Base-by-base conservation (phyloP, 306 rosid species). In the Biancaea sappan region DNA sequence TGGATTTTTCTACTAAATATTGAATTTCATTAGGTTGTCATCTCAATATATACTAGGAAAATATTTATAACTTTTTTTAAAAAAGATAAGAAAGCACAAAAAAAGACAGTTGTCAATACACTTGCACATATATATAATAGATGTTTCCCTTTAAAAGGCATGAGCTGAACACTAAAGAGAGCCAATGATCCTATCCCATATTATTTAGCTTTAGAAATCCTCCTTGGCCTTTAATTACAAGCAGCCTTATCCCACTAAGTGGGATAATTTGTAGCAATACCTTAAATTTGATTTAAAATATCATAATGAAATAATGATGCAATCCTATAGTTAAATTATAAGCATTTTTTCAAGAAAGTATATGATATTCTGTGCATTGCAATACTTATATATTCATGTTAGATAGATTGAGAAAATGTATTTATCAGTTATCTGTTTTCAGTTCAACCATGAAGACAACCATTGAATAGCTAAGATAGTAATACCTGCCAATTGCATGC, bases 401-500 rank as follows among this genome's bases (percentile, higher is more conserved):
- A n/a, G n/a, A n/a, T n/a, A n/a, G n/a, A n/a, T n/a, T n/a, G n/a
- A 21, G 58, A 31, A 25, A 4, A 4, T n/a, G n/a, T 7, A 52
- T 2, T 38, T 2, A 51, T 1, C 14, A 58, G 16, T 26, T 25
- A 57, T 66, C 76, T 47, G 18, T 4, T 41, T 75, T 60, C 16
- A 47, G 63, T 52, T 71, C 58, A 52, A 60, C 47, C 5, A 65
- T 6, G 19, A 56, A 63, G 25, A 9, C 11, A 77, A 15, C 26
- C 28, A 38, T 3, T 59, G 11, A 62, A 62, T 8, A 63, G 19
- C 19, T 25, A 5, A 53, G 43, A 29, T 43, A 59, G 40, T 69
- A 38, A 43, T 85, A 91, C 98, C 98, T 87, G 96, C 96, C 92
- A 88, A 80, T 86, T 88, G 70, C 77, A 46, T 41, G 87, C 82